Conservation (phyloP, 2,329 filamentous ascomycete genomes). For the Colletotrichum phormii region DNA sequence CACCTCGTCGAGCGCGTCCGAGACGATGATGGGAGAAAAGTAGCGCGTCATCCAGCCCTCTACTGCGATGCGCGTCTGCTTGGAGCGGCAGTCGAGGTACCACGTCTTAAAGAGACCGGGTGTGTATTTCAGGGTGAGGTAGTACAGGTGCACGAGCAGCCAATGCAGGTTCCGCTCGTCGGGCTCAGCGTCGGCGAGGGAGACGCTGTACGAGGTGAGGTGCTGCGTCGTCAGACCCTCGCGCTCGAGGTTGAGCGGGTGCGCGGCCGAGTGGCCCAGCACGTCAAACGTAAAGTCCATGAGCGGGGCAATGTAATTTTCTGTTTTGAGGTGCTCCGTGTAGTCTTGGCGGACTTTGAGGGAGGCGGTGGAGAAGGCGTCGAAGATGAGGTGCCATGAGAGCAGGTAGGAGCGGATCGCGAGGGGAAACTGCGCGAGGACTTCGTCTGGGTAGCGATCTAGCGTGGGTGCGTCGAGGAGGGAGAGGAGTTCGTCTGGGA, state of each 20-base stretch:
- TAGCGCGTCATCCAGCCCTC: slow-evolving; percentile 88
- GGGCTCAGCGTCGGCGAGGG: slow-evolving; percentile 65
- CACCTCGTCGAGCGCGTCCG: slow-evolving; percentile 74
- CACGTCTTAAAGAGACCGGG: slow-evolving; percentile 85
- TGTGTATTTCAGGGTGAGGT: slow-evolving; percentile 79
- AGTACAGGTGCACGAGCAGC: slow-evolving; percentile 88
- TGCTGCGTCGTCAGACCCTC: slow-evolving; percentile 69
- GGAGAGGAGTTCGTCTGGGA: slow-evolving; percentile 88
- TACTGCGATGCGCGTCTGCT: slow-evolving; percentile 83
- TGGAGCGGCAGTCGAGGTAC: slow-evolving; percentile 84
- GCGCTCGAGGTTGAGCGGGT: slow-evolving; percentile 79
- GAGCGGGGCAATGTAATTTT: slow-evolving; percentile 74
- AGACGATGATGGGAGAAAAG: slow-evolving; percentile 79
- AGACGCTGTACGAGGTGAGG: slow-evolving; percentile 66
- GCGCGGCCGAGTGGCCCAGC: slow-evolving; percentile 80
- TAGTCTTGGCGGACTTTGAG: slow-evolving; percentile 88
- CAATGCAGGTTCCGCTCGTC: slow-evolving; percentile 83
- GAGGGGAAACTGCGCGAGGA: slow-evolving; percentile 76
- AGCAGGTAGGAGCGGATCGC: slow-evolving; percentile 83
- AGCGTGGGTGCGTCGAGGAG: slow-evolving; percentile 82
- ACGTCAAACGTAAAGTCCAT: slow-evolving; percentile 87
- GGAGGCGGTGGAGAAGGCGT: slow-evolving; percentile 82
- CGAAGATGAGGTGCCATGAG: slow-evolving; percentile 91
- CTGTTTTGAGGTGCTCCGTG: slow-evolving; percentile 80
- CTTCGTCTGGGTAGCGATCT: slow-evolving; percentile 73